phyloP scores from a whole-genome alignment of 306 rosid species.

The Corylus americana region DNA sequence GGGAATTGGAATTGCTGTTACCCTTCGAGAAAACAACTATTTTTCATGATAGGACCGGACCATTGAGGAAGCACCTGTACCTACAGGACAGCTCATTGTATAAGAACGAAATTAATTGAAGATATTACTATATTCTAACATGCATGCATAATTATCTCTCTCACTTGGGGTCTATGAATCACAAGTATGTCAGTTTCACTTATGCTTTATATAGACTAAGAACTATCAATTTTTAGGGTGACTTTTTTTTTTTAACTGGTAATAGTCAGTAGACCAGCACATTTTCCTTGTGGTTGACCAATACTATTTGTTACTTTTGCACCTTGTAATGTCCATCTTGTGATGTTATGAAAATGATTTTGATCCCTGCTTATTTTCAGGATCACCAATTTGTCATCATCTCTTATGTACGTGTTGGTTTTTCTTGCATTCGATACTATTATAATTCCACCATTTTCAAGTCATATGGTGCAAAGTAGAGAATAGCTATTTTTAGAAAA shows the following conservation, averaged over 20 bases:
- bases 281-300: neutral
- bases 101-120: neutral
- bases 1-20: neutral
- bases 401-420: neutral
- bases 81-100: neutral
- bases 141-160: neutral
- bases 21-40: too few species aligned
- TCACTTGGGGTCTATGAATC: neutral
- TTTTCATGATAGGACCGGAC: too few species aligned
- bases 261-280: neutral
- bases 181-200: neutral
- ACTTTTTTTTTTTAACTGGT: neutral
- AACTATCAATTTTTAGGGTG: neutral
- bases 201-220: neutral
- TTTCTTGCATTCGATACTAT: neutral
- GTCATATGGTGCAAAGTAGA: neutral
- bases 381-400: neutral
- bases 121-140: neutral
- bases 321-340: neutral
- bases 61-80: too few species aligned
- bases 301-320: neutral
- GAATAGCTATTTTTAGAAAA: neutral
- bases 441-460: neutral
- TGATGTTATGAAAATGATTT: neutral
- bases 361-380: neutral